Percentiles rank a stretch among this genome's conserved stretches.
These are phyloP conservation scores for Fusarium veterinarium DNA, from an alignment of 2,329 filamentous ascomycete genomes.

Conservation along the genomic window DNA sequence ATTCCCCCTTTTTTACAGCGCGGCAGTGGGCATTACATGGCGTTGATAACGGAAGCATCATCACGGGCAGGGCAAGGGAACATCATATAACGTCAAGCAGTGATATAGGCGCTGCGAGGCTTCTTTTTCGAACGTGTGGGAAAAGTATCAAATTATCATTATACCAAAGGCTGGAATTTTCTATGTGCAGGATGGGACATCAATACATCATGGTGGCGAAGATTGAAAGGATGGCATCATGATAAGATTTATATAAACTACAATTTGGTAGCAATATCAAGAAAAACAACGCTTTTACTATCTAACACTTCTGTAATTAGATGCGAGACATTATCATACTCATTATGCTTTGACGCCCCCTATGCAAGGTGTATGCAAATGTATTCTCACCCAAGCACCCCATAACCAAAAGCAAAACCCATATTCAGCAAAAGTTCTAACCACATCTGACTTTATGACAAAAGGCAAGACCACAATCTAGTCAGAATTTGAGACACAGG, in stretches of 20 bases:
- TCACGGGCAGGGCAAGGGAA: slow-evolving; percentile 8
- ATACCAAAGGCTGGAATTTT: slow-evolving; percentile 13
- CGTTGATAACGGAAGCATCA: slow-evolving; percentile 36
- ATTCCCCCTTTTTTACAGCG: slow-evolving; percentile 29
- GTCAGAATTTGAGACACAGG: background rate
- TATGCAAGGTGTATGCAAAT: background rate
- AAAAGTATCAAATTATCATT: slow-evolving; percentile 26
- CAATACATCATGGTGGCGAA: slow-evolving; percentile 10
- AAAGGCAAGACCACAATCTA: background rate
- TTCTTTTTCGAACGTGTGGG: slow-evolving; percentile 8
- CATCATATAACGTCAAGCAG: slow-evolving; percentile 8
- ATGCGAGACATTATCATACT: background rate
- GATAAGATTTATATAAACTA: background rate
- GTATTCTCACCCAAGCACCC: background rate
- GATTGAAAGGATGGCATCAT: slow-evolving; percentile 9
- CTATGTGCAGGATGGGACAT: background rate
- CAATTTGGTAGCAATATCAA: background rate
- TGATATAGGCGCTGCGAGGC: slow-evolving; percentile 12
- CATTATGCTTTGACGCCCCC: background rate
- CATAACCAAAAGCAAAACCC: background rate
- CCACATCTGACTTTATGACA: background rate
- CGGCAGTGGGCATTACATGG: slow-evolving; percentile 36
- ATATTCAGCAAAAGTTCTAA: background rate
- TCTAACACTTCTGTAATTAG: background rate
- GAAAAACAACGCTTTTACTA: background rate